A percentile compares a stretch with the other conserved stretches of the same genome.
These are phyloP conservation scores for Entrophospora sp. DNA, from an alignment of 192 early-diverging fungal genomes.

Conservation along the genomic window DNA sequence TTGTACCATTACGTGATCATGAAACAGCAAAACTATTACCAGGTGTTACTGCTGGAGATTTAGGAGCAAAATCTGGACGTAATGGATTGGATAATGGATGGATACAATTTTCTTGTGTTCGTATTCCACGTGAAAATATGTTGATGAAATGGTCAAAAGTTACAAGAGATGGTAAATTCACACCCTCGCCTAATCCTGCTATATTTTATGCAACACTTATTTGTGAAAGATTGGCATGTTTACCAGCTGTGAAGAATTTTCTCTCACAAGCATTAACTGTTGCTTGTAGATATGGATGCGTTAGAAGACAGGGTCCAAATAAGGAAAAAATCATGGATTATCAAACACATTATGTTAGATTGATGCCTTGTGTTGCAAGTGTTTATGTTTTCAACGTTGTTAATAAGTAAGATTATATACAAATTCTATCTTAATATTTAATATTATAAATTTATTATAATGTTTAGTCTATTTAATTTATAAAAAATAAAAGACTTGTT, in stretches of 20 bases:
- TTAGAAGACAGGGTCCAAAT: conserved; percentile 50
- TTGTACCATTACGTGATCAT: conserved; percentile 49
- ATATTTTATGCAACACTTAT: conserved; percentile 54
- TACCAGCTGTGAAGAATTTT: conserved; percentile 30
- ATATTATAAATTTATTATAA: background rate
- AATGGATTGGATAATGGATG: conserved; percentile 59
- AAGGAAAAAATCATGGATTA: conserved; percentile 62
- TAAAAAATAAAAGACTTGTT: conserved; percentile 20
- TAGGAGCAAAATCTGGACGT: conserved; percentile 53
- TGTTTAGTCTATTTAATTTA: background rate
- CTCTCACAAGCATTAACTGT: conserved; percentile 47
- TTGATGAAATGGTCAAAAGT: conserved; percentile 48
- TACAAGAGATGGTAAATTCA: conserved; percentile 43
- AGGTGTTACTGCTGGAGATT: conserved; percentile 47
- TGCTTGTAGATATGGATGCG: conserved; percentile 50
- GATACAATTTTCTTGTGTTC: conserved; percentile 49
- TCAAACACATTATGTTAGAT: conserved; percentile 49
- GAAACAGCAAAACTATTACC: conserved; percentile 41
- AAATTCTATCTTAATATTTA: too few relatives aligned
- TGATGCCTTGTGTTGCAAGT: conserved; percentile 47
- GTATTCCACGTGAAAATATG: conserved; percentile 51
- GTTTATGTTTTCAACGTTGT: conserved; percentile 40
- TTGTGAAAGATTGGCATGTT: conserved; percentile 49
- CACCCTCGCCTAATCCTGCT: conserved; percentile 44
- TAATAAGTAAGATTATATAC: conserved; percentile 24